Evolutionary conservation across 2,329 filamentous ascomycete species (phyloP), one percentile per base, ranked within the genome.

Genomic region (Alternaria viburni): DNA sequence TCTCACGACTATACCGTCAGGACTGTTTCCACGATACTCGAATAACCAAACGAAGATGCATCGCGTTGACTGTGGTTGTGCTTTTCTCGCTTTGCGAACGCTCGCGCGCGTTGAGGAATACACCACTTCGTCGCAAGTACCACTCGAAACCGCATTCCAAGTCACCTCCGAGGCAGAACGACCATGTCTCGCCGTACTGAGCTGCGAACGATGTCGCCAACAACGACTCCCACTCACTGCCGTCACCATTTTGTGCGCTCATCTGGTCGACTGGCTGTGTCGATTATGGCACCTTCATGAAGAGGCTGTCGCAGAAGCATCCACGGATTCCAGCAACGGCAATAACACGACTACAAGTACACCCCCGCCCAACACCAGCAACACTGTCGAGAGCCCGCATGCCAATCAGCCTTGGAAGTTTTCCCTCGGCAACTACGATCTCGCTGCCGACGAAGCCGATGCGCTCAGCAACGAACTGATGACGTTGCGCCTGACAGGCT

Each of bases 381-480:
- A 45, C 23, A 41, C 15, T 28, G 8, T 28, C 19, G 28, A 41
- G 28, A 45, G 25, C 30, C 30, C 25, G 15, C 54, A 54, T 30
- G 28, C 43, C 25, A 25, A 30, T 12, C 50, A 49, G 52, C 30
- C 52, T 15, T 64, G 57, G 61, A 61, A 61, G 28, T 64, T 64
- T 30, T 64, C 61, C 12, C 54, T 64, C 6, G 61, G 61, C 15
- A 61, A 32, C 58, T 64, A 64, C 19, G 58, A 64, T 54, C 54
- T 61, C 25, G 58, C 58, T 21, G 58, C 58, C 19, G 62, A 64
- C 49, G 62, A 64, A 51, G 62, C 62, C 30, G 58, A 64, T 54
- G 62, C 62, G 49, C 58, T 64, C 54, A 61, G 62, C 43, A 61
- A 61, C 25, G 62, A 64, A 51, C 44, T 64, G 8, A 64, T 64